Percentiles rank a stretch among this genome's conserved stretches.
Evolutionary conservation across 805 yeast genomes (phyloP).

Genomic region (Pichia kluyveri): DNA sequence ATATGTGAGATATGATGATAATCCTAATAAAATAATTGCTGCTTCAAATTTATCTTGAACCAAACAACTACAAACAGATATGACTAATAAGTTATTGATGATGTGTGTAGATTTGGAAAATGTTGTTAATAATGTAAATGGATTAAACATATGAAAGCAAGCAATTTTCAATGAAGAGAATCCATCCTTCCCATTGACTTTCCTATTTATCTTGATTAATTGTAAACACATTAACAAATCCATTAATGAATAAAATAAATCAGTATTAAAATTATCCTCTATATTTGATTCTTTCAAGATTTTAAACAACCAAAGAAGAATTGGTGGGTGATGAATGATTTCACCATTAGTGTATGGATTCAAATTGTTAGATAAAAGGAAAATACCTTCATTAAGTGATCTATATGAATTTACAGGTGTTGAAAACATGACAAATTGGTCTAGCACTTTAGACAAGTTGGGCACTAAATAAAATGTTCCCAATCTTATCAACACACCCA

Average conservation of each 20-base stretch:
- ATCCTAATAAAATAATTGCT: constrained; percentile 45
- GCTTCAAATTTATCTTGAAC: constrained; percentile 30
- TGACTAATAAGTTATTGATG: constrained; percentile 51
- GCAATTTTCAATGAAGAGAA: constrained; percentile 17
- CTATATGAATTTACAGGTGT: constrained; percentile 69
- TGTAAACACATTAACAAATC: constrained; percentile 53
- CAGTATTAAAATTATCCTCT: constrained; percentile 11
- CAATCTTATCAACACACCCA: constrained; percentile 21
- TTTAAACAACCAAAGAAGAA: constrained; percentile 47
- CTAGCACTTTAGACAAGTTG: constrained; percentile 26
- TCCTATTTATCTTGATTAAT: constrained; percentile 40
- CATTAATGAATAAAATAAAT: constrained; percentile 42
- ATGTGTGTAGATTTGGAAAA: constrained; percentile 59
- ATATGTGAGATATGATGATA: constrained; percentile 55
- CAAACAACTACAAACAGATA: constrained; percentile 38
- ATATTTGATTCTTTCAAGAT: constrained; percentile 23
- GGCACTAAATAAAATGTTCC: constrained; percentile 24
- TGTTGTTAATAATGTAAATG: constrained; percentile 61
- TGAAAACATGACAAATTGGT: constrained; percentile 51
- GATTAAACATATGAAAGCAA: constrained; percentile 68
- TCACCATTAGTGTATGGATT: constrained; percentile 72
- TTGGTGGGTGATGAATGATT: constrained; percentile 78
- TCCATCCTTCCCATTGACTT: constrained; percentile 21
- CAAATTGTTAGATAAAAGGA: constrained; percentile 44
- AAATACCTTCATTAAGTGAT: constrained; percentile 59